Conservation (phyloP, 768 basidiomycete species). For the Scleroderma citrinum region DNA sequence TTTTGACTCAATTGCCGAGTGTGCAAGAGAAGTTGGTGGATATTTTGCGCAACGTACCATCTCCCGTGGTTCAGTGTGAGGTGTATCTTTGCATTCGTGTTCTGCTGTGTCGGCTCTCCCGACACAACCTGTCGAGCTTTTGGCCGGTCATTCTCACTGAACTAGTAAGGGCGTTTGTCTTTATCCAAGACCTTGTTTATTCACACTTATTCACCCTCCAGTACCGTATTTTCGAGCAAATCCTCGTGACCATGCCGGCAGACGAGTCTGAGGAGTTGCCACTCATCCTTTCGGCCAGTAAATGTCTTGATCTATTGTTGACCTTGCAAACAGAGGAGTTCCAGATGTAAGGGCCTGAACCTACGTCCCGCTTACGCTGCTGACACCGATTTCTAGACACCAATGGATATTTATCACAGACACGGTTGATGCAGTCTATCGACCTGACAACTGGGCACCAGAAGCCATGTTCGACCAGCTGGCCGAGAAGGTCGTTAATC, state of each 20-base stretch:
- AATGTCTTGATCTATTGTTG: slow-evolving; percentile 89
- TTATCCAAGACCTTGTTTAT: not conserved
- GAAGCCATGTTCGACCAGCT: slow-evolving; percentile 89
- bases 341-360: slow-evolving; percentile 63
- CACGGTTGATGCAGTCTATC: slow-evolving; percentile 91
- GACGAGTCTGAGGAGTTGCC: slow-evolving; percentile 85
- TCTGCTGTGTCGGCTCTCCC: slow-evolving; percentile 81
- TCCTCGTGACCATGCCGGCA: slow-evolving; percentile 59
- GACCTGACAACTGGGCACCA: slow-evolving; percentile 75
- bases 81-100: slow-evolving; percentile 93
- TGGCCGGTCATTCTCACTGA: slow-evolving; percentile 97
- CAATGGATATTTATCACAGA: slow-evolving; percentile 99
- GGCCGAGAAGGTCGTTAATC: slow-evolving; percentile 70
- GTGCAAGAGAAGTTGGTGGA: slow-evolving; percentile 99
- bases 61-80: slow-evolving; percentile 86
- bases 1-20: slow-evolving; percentile 79
- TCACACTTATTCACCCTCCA: slow-evolving; percentile 24
- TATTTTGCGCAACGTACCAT: slow-evolving; percentile 70
- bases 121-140: slow-evolving; percentile 89
- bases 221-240: slow-evolving; percentile 88
- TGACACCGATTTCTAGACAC: slow-evolving; percentile 45
- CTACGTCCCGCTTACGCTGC: not conserved
- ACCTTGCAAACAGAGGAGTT: slow-evolving; percentile 95
- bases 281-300: slow-evolving; percentile 83
- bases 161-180: slow-evolving; percentile 45